A percentile compares a stretch with the other conserved stretches of the same genome.
Evolutionary conservation across 2,329 filamentous ascomycete genomes (phyloP).

Genomic region (Paracorniculantispora psalliotae): DNA sequence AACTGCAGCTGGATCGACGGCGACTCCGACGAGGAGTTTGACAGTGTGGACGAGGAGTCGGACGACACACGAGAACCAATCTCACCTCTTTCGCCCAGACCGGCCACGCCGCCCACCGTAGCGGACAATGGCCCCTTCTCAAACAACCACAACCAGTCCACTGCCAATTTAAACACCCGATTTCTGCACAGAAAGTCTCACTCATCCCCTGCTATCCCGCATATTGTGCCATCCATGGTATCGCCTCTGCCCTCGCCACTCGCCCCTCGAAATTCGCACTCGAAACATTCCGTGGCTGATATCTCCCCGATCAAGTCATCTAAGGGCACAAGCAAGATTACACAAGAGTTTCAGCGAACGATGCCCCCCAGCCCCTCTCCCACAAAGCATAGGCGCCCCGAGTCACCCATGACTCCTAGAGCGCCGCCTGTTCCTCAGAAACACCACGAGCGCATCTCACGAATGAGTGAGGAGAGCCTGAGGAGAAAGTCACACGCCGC

Average conservation of each 20-base stretch:
- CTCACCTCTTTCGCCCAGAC: constrained; percentile 25
- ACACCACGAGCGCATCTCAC: neutral
- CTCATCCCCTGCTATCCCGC: constrained; percentile 17
- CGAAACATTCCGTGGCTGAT: neutral
- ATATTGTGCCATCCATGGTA: neutral
- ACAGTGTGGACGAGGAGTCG: constrained; percentile 13
- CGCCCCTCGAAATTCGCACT: neutral
- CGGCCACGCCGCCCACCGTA: constrained; percentile 21
- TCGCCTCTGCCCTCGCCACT: neutral
- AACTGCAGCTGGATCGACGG: constrained; percentile 34
- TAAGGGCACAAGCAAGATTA: neutral
- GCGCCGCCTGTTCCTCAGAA: constrained; percentile 4
- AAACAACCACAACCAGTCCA: neutral
- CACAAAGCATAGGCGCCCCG: neutral
- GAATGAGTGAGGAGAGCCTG: neutral
- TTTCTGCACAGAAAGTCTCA: constrained; percentile 20
- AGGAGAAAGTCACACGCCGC: neutral
- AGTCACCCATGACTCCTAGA: neutral
- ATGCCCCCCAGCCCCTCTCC: neutral
- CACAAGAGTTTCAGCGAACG: constrained; percentile 9
- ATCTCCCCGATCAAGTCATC: neutral
- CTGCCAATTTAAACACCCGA: neutral
- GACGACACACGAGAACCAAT: constrained; percentile 12
- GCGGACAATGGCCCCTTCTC: constrained; percentile 11
- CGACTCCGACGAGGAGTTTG: constrained; percentile 30